These are phyloP conservation scores for Aristolochia fimbriata DNA, from an alignment of 164 flowering plant genomes.

Conservation along the genomic window DNA sequence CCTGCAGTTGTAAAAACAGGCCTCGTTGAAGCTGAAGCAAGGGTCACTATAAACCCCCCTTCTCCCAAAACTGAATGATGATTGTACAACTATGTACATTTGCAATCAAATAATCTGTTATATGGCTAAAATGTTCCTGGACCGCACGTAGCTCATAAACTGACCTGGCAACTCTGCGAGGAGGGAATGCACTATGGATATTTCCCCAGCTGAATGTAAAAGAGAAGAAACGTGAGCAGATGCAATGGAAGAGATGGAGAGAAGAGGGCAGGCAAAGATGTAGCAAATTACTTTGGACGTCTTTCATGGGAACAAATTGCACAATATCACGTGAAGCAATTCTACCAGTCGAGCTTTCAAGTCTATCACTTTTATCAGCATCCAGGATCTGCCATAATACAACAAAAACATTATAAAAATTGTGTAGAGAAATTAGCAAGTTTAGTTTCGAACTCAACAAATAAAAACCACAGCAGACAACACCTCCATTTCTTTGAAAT, in stretches of 20 bases:
- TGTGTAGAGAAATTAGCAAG: neutral
- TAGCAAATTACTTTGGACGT: slow-evolving; percentile 9
- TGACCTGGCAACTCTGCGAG: slow-evolving; percentile 12
- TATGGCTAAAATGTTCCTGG: slow-evolving; percentile 3
- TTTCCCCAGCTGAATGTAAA: slow-evolving; percentile 8
- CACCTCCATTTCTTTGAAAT: slow-evolving; percentile 92
- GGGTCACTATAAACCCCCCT: neutral
- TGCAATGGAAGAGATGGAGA: neutral
- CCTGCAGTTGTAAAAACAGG: no score
- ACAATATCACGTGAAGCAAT: slow-evolving; percentile 44
- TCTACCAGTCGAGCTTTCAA: slow-evolving; percentile 75
- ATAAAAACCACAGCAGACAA: neutral
- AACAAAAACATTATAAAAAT: neutral
- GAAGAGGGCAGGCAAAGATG: neutral
- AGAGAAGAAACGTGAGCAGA: neutral
- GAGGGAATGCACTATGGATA: slow-evolving; percentile 10
- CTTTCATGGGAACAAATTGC: slow-evolving; percentile 19
- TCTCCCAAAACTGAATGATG: neutral
- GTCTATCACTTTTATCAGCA: slow-evolving; percentile 63
- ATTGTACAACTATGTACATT: neutral
- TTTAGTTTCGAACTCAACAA: neutral
- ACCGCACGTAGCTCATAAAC: slow-evolving; percentile 11
- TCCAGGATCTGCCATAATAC: slow-evolving; percentile 52
- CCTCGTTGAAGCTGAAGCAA: neutral
- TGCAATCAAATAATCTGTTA: neutral